Conservation (phyloP, 495 filamentous ascomycete genomes). For the Aspergillus affinis region DNA sequence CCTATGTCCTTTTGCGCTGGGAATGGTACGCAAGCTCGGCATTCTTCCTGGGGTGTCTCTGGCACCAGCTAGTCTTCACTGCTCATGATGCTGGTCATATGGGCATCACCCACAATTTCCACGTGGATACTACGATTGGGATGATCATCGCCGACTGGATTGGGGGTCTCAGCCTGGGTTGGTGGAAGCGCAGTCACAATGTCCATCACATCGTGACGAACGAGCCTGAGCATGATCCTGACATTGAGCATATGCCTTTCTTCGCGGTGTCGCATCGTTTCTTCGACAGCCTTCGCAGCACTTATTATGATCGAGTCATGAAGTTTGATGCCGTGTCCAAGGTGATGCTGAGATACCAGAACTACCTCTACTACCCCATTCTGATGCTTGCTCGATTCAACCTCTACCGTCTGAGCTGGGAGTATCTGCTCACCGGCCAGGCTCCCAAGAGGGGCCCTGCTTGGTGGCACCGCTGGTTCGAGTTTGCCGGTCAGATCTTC, state of each 20-base stretch:
- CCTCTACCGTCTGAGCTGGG: constrained; percentile 81
- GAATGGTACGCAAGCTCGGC: constrained; percentile 76
- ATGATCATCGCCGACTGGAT: constrained; percentile 90
- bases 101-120: constrained; percentile 91
- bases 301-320: constrained; percentile 89
- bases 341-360: constrained; percentile 70
- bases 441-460: constrained; percentile 81
- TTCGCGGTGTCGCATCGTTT: constrained; percentile 91
- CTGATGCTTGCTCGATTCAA: constrained; percentile 89
- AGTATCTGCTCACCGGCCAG: constrained; percentile 70
- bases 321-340: constrained; percentile 75
- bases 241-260: constrained; percentile 96
- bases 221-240: constrained; percentile 92
- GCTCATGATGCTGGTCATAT: constrained; percentile 98
- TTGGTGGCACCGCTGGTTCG: constrained; percentile 86
- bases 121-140: constrained; percentile 77
- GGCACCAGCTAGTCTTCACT: constrained; percentile 95
- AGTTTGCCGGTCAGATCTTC: constrained; percentile 76
- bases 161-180: constrained; percentile 86
- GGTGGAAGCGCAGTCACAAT: constrained; percentile 98
- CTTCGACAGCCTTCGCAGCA: constrained; percentile 71
- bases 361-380: constrained; percentile 85
- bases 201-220: constrained; percentile 98
- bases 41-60: constrained; percentile 78
- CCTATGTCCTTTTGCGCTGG: constrained; percentile 62